A percentile compares a stretch with the other conserved stretches of the same genome.
These are phyloP conservation scores for Sclerotinia subarctica DNA, from an alignment of 2,329 filamentous ascomycete genomes.

Conservation along the genomic window DNA sequence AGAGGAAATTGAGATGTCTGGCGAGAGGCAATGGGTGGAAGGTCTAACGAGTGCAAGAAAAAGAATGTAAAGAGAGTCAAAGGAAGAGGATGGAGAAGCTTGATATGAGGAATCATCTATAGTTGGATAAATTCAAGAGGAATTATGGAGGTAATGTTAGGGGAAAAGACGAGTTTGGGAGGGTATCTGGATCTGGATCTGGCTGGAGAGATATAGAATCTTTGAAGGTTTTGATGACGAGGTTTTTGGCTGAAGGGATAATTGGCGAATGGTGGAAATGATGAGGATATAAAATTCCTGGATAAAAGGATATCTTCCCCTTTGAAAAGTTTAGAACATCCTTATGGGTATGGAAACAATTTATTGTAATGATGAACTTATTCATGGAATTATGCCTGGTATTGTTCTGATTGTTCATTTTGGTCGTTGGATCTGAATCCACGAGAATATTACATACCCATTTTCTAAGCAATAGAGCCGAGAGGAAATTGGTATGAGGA, in stretches of 20 bases:
- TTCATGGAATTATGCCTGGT: neutral
- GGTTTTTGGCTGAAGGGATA: conserved; percentile 42
- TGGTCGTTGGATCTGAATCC: neutral
- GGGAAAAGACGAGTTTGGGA: no score
- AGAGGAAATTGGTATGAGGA: neutral
- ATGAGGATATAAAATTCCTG: conserved; percentile 38
- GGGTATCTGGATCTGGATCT: no score
- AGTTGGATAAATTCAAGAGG: no score
- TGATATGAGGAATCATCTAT: no score
- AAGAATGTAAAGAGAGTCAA: no score
- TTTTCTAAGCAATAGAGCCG: neutral
- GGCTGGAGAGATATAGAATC: conserved; percentile 33
- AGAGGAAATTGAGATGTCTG: no score
- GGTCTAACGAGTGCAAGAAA: no score
- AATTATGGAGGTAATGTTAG: no score
- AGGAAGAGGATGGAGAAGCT: no score
- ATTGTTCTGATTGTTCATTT: neutral
- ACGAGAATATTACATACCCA: neutral
- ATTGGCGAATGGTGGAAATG: conserved; percentile 38
- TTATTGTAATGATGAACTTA: neutral
- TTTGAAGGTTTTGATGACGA: conserved; percentile 45
- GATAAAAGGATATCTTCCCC: conserved; percentile 37
- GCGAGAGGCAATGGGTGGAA: no score
- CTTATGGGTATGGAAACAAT: neutral
- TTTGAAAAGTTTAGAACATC: conserved; percentile 18